Evolutionary conservation across 2,329 filamentous ascomycete species (phyloP), one percentile per base, ranked within the genome.

Genomic region (Beauveria caledonica): DNA sequence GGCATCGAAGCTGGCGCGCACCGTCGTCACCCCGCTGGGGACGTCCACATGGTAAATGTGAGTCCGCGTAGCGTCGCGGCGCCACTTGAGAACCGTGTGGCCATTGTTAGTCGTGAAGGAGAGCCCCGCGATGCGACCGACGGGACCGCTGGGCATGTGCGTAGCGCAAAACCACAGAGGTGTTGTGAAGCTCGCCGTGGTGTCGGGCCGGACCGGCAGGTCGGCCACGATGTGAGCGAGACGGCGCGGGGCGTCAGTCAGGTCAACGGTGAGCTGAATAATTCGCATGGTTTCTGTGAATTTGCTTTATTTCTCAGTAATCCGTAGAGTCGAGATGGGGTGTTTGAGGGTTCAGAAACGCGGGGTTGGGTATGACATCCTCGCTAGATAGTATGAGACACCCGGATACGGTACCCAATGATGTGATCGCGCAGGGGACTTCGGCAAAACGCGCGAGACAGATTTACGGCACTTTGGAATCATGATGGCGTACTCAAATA

Each of bases 31-130:
- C 9, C 19, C 25, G 36, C 15, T 42, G 5, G 61, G 61, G 17
- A 62, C 11, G 5, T 60, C 57, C n/a, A 62, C 61, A 13, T 56
- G 45, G 46, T 60, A 62, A 9, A 60, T 53, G 15, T 59, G 52
- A n/a, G n/a, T 13, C 11, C 44, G 25, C 10, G 42, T 45, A 6
- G 52, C 50, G 27, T 62, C 52, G 13, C 61, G 61, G 8, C 51
- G 57, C 61, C 61, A 62, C 19, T 39, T 51, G 15, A 62, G 57
- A 10, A 11, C 36, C 27, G 23, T 17, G 21, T 25, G 25, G 27
- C 27, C 54, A 23, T 48, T 21, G 5, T 57, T 10, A 3, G 42
- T 13, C 0, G 11, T 36, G 27, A 60, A 62, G n/a, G 25, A 29
- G 11, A 62, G 52, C 7, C 57, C 57, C 5, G 57, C 57, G 27